phyloP scores from a whole-genome alignment of 352 stramenopile species.

The Phytophthora pistaciae region DNA sequence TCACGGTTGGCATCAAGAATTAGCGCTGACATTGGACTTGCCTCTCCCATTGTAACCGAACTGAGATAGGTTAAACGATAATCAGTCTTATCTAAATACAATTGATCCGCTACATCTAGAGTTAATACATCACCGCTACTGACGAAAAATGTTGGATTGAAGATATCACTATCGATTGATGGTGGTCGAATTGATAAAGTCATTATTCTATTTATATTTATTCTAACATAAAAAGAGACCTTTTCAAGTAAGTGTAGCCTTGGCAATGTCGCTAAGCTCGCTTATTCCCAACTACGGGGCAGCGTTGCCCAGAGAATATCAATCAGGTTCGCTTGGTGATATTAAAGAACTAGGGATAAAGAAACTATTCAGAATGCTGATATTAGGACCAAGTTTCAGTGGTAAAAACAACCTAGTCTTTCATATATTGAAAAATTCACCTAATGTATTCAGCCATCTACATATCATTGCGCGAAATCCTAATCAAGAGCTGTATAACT shows the following conservation, averaged over 20 bases:
- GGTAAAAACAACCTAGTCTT: background rate
- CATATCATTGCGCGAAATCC: no score
- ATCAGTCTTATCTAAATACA: conserved; percentile 5
- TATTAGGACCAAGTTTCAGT: background rate
- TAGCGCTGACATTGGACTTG: background rate
- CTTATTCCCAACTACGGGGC: background rate
- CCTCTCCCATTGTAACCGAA: background rate
- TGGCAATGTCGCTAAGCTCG: no score
- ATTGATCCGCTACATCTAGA: background rate
- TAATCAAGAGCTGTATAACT: background rate
- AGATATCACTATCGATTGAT: no score
- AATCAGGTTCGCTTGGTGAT: background rate
- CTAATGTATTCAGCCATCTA: no score
- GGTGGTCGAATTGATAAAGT: no score
- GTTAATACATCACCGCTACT: background rate
- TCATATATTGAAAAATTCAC: no score
- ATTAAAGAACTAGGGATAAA: background rate
- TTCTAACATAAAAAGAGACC: background rate
- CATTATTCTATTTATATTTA: no score
- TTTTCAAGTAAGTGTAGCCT: no score
- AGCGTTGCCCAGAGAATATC: background rate
- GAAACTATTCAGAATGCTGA: background rate
- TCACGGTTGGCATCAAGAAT: background rate
- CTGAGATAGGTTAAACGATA: conserved; percentile 3
- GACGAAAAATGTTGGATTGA: no score